Evolutionary conservation across 768 basidiomycete species (phyloP).

Genomic region (Rossbeevera mucosa): DNA sequence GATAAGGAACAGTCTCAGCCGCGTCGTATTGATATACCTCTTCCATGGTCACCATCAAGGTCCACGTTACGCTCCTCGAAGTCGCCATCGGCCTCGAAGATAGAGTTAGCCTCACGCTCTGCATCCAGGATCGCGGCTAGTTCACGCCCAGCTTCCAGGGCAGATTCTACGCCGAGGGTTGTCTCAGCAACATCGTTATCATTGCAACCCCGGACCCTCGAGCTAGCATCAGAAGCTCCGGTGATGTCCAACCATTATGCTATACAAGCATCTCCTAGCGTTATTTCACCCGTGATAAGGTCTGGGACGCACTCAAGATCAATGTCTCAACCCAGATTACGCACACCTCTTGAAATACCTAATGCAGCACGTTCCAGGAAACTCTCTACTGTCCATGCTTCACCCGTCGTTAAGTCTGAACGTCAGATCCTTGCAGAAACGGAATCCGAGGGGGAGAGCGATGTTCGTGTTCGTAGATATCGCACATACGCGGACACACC

Average conservation of each 20-base stretch:
- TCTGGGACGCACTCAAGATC: conserved; percentile 25
- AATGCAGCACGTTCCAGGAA: conserved; percentile 17
- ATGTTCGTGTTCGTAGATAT: not conserved
- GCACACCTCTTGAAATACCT: conserved; percentile 3
- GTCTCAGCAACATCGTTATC: not conserved
- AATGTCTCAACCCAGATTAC: conserved; percentile 35
- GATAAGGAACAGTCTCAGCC: conserved; percentile 27
- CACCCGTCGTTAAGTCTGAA: conserved; percentile 19
- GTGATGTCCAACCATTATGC: not conserved
- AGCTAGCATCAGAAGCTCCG: not conserved
- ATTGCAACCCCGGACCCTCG: not conserved
- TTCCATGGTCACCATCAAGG: conserved; percentile 31
- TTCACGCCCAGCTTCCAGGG: conserved; percentile 17
- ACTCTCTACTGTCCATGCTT: conserved; percentile 29
- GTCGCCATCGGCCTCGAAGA: conserved; percentile 15
- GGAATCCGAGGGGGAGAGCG: not conserved
- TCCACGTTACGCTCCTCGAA: conserved; percentile 12
- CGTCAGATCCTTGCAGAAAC: conserved; percentile 10
- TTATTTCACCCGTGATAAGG: not conserved
- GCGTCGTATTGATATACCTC: conserved; percentile 32
- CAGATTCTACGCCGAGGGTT: conserved; percentile 1
- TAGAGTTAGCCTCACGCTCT: conserved; percentile 13
- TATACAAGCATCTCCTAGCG: not conserved
- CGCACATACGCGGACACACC: not conserved
- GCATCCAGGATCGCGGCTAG: conserved; percentile 15